These are phyloP conservation scores for Puccinia brachypodii DNA, from an alignment of 1,284 basidiomycete genomes.

Conservation along the genomic window DNA sequence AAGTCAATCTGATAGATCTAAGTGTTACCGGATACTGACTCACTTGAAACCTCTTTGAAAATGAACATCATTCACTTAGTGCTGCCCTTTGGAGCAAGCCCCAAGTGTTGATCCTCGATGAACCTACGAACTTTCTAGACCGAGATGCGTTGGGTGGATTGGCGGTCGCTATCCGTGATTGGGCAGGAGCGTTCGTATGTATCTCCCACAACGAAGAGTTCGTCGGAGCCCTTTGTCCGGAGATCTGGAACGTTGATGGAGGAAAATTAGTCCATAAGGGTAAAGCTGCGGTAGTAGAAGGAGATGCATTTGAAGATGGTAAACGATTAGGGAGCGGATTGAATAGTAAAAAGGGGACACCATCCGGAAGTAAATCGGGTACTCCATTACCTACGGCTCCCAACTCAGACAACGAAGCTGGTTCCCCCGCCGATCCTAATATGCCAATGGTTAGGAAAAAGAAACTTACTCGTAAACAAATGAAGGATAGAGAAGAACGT, in stretches of 20 bases:
- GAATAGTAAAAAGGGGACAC: conserved; percentile 70
- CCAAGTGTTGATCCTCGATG: conserved; percentile 63
- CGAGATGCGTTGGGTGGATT: conserved; percentile 76
- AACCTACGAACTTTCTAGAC: conserved; percentile 93
- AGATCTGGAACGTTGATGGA: conserved; percentile 66
- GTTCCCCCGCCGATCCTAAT: conserved; percentile 62
- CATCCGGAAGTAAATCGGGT: conserved; percentile 38
- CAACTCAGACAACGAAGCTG: conserved; percentile 60
- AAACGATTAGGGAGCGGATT: conserved; percentile 64
- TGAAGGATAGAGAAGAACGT: conserved; percentile 77
- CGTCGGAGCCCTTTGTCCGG: conserved; percentile 57
- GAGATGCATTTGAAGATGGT: conserved; percentile 65
- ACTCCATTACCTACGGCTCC: conserved; percentile 43
- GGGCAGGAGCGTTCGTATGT: conserved; percentile 94
- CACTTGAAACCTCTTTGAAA: neutral
- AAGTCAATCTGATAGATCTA: conserved; percentile 1
- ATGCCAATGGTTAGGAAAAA: conserved; percentile 68
- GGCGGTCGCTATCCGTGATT: conserved; percentile 92
- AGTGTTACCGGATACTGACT: neutral
- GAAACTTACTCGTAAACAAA: conserved; percentile 75
- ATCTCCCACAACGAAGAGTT: conserved; percentile 80
- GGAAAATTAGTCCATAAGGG: conserved; percentile 83
- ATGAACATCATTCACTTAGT: neutral
- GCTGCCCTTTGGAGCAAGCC: conserved; percentile 94
- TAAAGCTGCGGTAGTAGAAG: conserved; percentile 76